Base-by-base conservation (phyloP, 257 asterid genomes). In the Capsicum baccatum region DNA sequence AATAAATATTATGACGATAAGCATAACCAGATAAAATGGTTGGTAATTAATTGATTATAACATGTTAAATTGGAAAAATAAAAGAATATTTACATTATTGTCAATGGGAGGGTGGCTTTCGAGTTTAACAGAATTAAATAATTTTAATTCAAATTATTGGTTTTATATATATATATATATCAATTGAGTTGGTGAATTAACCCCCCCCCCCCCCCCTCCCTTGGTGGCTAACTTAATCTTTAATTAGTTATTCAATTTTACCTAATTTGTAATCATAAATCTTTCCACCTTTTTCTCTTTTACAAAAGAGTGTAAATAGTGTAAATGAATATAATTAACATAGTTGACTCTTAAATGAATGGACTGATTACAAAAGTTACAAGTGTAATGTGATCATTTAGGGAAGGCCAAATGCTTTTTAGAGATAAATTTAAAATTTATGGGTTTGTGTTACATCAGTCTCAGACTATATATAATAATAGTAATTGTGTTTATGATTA, bases 211-310 rank as follows among this genome's bases (percentile, higher is more conserved):
- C 44, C 44, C 44, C 19, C 50, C 47, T 12, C 19, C 6, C 50
- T 14, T 14, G 76, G 76, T 35, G 74, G 12, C 39, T 7, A 37
- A 39, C 3, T 66, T n/a, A 12, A 66, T 13, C 5, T 64, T 56
- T 64, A 26, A 11, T 12, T 64, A 26, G 10, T 2, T 5, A 64
- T 64, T 64, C 6, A 6, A 37, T 7, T 39, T 69, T 69, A 37
- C 78, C 78, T 69, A 69, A 39, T 69, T 15, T 1, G 78, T 69
- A 39, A 69, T 69, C 78, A 69, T 39, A 37, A 69, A 8, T 16
- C 54, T 3, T 39, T 69, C 8, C 54, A 1, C 13, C 11, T 26
- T 6, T 66, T 67, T 21, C n/a, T 13, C 50, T 67, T 67, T 12
- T 13, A 67, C 10, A 3, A 67, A 67, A 67, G 74, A 2, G 48